Base-by-base conservation (phyloP, 192 early-diverging fungal genomes). In the Mortierella alpina region DNA sequence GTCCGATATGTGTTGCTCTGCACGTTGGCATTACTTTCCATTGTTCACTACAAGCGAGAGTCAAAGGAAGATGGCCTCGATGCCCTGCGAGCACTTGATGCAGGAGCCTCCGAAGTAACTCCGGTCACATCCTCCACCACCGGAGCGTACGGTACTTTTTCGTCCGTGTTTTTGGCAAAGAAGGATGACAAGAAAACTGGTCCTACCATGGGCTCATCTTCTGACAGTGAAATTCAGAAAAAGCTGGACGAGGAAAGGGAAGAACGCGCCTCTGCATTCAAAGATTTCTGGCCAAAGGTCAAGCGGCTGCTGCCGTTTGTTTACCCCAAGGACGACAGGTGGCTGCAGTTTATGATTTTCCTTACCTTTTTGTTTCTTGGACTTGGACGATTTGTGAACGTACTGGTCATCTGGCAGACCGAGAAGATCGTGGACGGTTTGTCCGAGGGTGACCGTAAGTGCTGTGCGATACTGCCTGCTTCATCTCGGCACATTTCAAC, bases 361-460 rank as follows among this genome's bases (percentile, higher is more conserved):
- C 51, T 88, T 15, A 95, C 93, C 60, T 86, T 96, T 72, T 49
- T 86, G 4, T 73, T 94, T 17, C 85, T 99, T 51, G 59, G 81
- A 7, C 49, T 84, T 8, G 93, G 91, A 0, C 88, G 92, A 52
- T 41, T 92, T 18, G 88, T 98, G 72, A 97, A 98, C 73, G 83
- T 95, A 20, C 86, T 96, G 15, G 94, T 94, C 13, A 96, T 96
- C 9, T 63, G 90, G 52, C 92, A 95, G 84, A 94, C 96, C 71
- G 95, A 95, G 76, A 59, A 72, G 17, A 87, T 99, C n/a, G 90
- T 98, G 6, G 91, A 96, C 57, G 82, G 82, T 3, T 83, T 97
- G 57, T 60, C 67, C n/a, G 61, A 23, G 10, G 71, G 71, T 20
- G 62, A 56, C 14, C 56, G 75, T 61, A 72, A 69, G 69, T 65